Evolutionary conservation across 139 green algal species (phyloP).

Genomic region (Coelastrella sp.): DNA sequence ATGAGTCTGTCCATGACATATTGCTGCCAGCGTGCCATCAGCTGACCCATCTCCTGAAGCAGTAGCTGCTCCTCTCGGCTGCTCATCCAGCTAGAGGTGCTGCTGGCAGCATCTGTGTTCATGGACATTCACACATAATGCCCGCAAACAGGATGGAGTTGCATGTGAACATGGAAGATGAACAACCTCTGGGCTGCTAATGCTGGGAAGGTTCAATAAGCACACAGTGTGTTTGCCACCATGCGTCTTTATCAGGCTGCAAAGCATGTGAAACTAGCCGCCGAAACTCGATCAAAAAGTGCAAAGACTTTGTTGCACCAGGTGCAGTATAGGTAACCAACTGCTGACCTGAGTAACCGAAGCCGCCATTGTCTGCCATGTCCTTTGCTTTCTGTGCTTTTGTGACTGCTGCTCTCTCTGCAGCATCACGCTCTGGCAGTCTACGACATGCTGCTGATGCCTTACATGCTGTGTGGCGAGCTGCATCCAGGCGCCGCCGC

Average conservation of each 20-base stretch:
- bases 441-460: slow-evolving; percentile 48
- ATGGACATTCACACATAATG: too few relatives aligned
- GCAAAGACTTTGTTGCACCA: too few relatives aligned
- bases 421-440: background rate
- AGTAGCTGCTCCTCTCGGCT: slow-evolving; percentile 50
- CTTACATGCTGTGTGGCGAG: slow-evolving; percentile 47
- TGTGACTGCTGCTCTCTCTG: slow-evolving; percentile 1
- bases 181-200: too few relatives aligned
- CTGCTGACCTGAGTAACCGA: background rate
- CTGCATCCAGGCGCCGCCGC: slow-evolving; percentile 54
- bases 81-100: slow-evolving; percentile 27
- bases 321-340: too few relatives aligned
- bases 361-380: background rate
- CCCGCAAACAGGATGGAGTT: too few relatives aligned
- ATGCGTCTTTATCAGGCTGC: too few relatives aligned
- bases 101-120: background rate
- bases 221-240: too few relatives aligned
- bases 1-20: slow-evolving; percentile 53
- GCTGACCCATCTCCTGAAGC: slow-evolving; percentile 61
- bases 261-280: too few relatives aligned
- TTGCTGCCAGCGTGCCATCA: slow-evolving; percentile 54
- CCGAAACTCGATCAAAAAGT: too few relatives aligned
- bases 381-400: background rate
- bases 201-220: too few relatives aligned
- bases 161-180: too few relatives aligned